Conservation (phyloP, 2,329 filamentous ascomycete genomes). For the Lomentospora prolificans region DNA sequence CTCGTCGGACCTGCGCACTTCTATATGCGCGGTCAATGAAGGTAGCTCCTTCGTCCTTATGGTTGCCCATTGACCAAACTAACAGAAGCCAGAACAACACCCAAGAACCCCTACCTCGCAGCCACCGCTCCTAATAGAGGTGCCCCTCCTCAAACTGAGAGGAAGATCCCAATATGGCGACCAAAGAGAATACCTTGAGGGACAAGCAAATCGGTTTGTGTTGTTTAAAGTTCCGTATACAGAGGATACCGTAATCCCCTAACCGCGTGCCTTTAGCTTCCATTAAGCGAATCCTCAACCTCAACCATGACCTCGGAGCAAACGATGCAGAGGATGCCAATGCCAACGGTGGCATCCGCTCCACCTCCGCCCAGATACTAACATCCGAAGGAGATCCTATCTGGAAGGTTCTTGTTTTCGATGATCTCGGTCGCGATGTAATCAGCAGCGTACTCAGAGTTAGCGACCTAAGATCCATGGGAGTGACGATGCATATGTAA, state of each 20-base stretch:
- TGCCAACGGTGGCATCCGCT: conserved; percentile 46
- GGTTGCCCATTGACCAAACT: neutral
- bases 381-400: conserved; percentile 84
- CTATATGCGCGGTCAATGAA: neutral
- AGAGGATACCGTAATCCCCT: neutral
- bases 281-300: conserved; percentile 89
- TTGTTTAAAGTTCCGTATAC: neutral
- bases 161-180: conserved; percentile 27
- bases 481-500: conserved; percentile 94
- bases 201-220: conserved; percentile 39
- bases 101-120: no score
- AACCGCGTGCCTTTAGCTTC: conserved; percentile 47
- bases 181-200: conserved; percentile 35
- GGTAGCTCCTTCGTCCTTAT: neutral
- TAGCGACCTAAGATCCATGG: conserved; percentile 83
- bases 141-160: conserved; percentile 21
- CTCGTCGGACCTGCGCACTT: neutral
- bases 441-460: conserved; percentile 94
- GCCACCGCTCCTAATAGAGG: no score
- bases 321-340: conserved; percentile 53
- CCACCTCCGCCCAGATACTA: conserved; percentile 67
- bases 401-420: conserved; percentile 97
- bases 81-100: no score
- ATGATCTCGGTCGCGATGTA: conserved; percentile 82
- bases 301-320: conserved; percentile 64